Evolutionary conservation across 768 basidiomycete species (phyloP).

Genomic region (Postia placenta): DNA sequence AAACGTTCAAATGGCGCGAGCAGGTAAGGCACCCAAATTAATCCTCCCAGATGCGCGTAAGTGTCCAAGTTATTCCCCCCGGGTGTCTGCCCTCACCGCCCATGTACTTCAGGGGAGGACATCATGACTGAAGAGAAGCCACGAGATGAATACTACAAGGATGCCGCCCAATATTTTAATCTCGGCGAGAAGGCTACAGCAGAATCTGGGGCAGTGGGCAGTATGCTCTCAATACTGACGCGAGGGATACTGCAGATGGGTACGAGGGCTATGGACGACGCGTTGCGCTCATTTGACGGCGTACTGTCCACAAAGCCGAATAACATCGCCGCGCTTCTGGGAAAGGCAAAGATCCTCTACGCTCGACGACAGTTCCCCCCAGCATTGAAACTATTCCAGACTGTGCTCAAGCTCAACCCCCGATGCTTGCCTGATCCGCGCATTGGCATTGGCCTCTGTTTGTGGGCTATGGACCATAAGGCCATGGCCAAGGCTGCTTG

Average conservation of each 20-base stretch:
- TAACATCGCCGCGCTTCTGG: conserved; percentile 82
- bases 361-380: conserved; percentile 69
- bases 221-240: conserved; percentile 54
- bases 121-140: conserved; percentile 49
- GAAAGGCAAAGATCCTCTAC: conserved; percentile 87
- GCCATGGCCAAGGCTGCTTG: conserved; percentile 82
- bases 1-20: conserved; percentile 76
- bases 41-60: conserved; percentile 67
- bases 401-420: conserved; percentile 72
- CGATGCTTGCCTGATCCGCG: conserved; percentile 86
- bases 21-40: conserved; percentile 79
- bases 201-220: conserved; percentile 56
- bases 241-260: conserved; percentile 79
- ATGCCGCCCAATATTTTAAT: conserved; percentile 67
- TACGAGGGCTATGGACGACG: conserved; percentile 75
- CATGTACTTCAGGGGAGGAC: conserved; percentile 55
- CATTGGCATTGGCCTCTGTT: conserved; percentile 90
- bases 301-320: conserved; percentile 75
- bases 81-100: too few species aligned
- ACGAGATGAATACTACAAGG: conserved; percentile 63
- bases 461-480: conserved; percentile 86
- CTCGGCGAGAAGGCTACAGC: conserved; percentile 43
- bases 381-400: conserved; percentile 82
- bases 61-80: too few species aligned
- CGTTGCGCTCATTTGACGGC: conserved; percentile 73